Base-by-base conservation (phyloP, 1,284 basidiomycete species). In the Afroboletus lepidellus region DNA sequence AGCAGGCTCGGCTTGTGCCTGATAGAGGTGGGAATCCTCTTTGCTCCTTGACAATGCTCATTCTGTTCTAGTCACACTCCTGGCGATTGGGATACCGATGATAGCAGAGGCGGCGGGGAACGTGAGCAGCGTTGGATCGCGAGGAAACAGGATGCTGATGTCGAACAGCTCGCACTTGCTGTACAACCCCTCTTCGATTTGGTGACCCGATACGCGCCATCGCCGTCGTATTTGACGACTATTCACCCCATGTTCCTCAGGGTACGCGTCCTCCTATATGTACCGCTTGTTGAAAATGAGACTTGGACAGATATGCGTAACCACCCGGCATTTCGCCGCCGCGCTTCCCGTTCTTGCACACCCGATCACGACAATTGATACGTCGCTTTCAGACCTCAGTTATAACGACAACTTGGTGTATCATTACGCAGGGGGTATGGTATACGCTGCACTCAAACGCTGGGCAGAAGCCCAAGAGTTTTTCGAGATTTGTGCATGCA, bases 381-480 rank as follows among this genome's bases (percentile, higher is more conserved):
- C 73, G 7, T 59, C 60, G 0, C 62, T 84, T 33, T 79, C 77
- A 0, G 82, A 85, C 52, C 67, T 92, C 51, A 70, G 69, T 33
- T 91, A 90, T 69, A 83, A 79, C 53, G 90, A 92, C 66, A 86
- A 86, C 60, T 74, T 92, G 21, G 69, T 80, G 21, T 92, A 92
- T 64, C 88, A 92, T 71, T 91, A 92, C 63, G 73, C 80, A 2
- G 88, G 84, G 2, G 87, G 87, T 1, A 73, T 87, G 33, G 77
- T 78, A 1, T 72, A 84, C 3, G 81, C 82, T 0, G 79, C 79
- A 2, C 72, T 87, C 38, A 83, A 81, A 57, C 73, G 74, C 16
- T 90, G 84, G 80, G 60, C 72, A 3, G 76, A 82, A 15, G 87
- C 90, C 0, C 80, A 83, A 50, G 85, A 89, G 49, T 84, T 80